A percentile compares a stretch with the other conserved stretches of the same genome.
phyloP scores from a whole-genome alignment of 345 rosid species.

The Triadica sebifera region DNA sequence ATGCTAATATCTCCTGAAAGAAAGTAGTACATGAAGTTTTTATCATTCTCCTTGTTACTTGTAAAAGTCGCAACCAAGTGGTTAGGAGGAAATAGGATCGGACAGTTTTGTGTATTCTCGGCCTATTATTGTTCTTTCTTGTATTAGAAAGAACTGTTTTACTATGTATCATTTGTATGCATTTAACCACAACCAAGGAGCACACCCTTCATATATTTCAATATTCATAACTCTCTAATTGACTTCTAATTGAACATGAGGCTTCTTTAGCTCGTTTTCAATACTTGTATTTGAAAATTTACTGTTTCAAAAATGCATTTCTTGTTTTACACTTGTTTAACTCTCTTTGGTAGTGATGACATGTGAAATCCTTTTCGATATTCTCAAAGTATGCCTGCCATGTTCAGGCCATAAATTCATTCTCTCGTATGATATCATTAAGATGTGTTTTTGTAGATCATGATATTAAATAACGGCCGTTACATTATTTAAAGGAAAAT shows the following conservation, averaged over 20 bases:
- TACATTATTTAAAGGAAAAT: slow-evolving; percentile 25
- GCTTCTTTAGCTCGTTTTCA: too few relatives aligned
- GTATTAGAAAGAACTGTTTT: not conserved
- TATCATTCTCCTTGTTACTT: not conserved
- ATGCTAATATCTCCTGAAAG: not conserved
- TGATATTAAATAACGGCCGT: too few relatives aligned
- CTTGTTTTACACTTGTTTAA: not conserved
- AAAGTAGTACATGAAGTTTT: not conserved
- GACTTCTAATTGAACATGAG: not conserved
- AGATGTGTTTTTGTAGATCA: too few relatives aligned
- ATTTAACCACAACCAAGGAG: not conserved
- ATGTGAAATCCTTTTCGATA: not conserved
- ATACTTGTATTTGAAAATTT: not conserved
- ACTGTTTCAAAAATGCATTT: not conserved
- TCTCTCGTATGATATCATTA: not conserved
- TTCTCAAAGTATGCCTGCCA: not conserved
- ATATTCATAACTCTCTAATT: not conserved
- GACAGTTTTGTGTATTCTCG: not conserved
- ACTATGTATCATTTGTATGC: not conserved
- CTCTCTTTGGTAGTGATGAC: not conserved
- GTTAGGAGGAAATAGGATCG: not conserved
- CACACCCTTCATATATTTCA: not conserved
- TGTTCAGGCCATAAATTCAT: not conserved
- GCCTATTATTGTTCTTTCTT: not conserved
- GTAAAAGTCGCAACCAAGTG: not conserved